A percentile compares a stretch with the other conserved stretches of the same genome.
Evolutionary conservation across 345 rosid species (phyloP).

Genomic region (Sisymbrium irio): DNA sequence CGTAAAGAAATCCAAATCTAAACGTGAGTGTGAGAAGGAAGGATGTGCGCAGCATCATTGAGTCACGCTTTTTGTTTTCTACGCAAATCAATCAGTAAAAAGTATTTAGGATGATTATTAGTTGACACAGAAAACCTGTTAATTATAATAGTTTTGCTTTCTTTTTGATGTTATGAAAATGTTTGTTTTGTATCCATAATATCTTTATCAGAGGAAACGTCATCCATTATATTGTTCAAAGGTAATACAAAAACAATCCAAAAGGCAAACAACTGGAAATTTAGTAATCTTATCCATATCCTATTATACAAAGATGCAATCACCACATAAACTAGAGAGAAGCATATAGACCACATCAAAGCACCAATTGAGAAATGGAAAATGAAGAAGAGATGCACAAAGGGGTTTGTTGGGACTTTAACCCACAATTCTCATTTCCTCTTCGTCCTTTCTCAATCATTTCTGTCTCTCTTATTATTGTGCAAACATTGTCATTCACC

Average conservation of each 20-base stretch:
- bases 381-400: slow-evolving; percentile 12
- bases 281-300: slow-evolving; percentile 3
- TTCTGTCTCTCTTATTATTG: slow-evolving; percentile 19
- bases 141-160: no score
- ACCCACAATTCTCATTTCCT: not conserved
- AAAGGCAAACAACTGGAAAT: not conserved
- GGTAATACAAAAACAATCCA: not conserved
- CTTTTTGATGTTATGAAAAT: no score
- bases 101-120: no score
- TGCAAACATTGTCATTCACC: slow-evolving; percentile 29
- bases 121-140: no score
- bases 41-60: no score
- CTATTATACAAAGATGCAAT: not conserved
- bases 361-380: slow-evolving; percentile 6
- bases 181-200: no score
- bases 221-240: not conserved
- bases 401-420: not conserved
- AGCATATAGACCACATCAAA: slow-evolving; percentile 5
- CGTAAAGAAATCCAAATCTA: no score
- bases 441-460: slow-evolving; percentile 4
- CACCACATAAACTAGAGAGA: not conserved
- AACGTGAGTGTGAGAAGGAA: no score
- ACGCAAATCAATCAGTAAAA: no score
- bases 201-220: no score
- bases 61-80: no score